Evolutionary conservation across 179 eudicot genomes (phyloP).

Genomic region (Amaranthus tricolor): DNA sequence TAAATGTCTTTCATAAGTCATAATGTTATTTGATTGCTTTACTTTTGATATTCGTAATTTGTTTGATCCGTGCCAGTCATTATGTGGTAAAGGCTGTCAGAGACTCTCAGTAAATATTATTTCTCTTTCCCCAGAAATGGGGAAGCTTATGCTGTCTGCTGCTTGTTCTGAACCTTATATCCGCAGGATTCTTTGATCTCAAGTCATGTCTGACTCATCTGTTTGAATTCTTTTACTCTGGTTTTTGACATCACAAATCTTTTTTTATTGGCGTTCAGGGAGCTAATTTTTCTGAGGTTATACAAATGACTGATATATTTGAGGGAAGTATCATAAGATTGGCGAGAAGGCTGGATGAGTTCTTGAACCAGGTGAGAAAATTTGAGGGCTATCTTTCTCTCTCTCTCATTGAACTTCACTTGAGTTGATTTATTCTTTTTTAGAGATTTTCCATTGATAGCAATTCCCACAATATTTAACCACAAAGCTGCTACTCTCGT

Average conservation of each 20-base stretch:
- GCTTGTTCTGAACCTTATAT: not conserved
- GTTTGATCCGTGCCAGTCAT: not conserved
- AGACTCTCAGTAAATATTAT: not conserved
- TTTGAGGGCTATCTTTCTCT: not conserved
- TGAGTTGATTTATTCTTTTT: not conserved
- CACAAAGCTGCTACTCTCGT: not conserved
- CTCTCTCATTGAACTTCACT: not conserved
- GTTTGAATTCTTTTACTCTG: not conserved
- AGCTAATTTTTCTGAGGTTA: conserved; percentile 77
- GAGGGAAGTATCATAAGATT: conserved; percentile 92
- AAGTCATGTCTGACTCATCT: not conserved
- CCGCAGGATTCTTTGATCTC: not conserved
- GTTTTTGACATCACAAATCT: conserved; percentile 2
- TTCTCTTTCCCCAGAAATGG: not conserved
- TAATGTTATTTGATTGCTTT: conserved; percentile 1
- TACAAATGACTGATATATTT: conserved; percentile 97
- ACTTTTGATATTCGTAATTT: not conserved
- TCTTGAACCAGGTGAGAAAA: conserved; percentile 76
- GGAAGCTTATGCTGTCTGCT: not conserved
- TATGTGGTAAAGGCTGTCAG: not conserved
- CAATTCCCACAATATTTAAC: not conserved
- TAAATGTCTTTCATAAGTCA: not conserved
- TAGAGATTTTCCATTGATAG: not conserved
- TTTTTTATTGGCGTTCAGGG: conserved; percentile 49
- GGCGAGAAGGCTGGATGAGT: conserved; percentile 96